Percentiles rank a stretch among this genome's conserved stretches.
Conservation (phyloP, 768 basidiomycete genomes). For the Myochromella boudieri region DNA sequence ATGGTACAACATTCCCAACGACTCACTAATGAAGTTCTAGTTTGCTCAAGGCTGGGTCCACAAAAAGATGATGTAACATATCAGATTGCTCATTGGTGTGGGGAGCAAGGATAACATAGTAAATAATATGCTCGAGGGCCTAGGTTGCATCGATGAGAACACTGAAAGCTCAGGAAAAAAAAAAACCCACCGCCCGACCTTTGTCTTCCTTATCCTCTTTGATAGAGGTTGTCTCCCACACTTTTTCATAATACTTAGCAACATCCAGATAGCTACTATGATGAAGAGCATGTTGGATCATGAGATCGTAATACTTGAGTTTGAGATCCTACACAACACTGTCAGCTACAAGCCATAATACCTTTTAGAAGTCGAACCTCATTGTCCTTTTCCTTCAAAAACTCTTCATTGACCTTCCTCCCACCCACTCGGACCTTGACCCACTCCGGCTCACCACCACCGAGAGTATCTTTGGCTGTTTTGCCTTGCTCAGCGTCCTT, state of each 20-base stretch:
- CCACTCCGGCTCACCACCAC: conserved; percentile 88
- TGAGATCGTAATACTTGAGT: conserved; percentile 92
- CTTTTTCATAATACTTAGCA: conserved; percentile 92
- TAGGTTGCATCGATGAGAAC: conserved; percentile 28
- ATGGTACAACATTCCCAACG: neutral
- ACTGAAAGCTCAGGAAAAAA: conserved; percentile 6
- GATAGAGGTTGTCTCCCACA: conserved; percentile 96
- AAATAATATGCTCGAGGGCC: conserved; percentile 94
- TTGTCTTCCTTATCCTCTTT: conserved; percentile 77
- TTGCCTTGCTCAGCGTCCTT: conserved; percentile 73
- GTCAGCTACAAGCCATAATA: conserved; percentile 2
- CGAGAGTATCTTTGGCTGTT: conserved; percentile 59
- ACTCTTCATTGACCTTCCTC: conserved; percentile 91
- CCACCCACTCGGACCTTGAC: conserved; percentile 88
- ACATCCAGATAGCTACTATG: conserved; percentile 87
- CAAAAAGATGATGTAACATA: conserved; percentile 87
- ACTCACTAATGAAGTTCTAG: conserved; percentile 83
- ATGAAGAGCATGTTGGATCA: conserved; percentile 93
- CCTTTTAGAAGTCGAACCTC: conserved; percentile 53
- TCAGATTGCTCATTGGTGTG: conserved; percentile 98
- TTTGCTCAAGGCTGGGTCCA: conserved; percentile 76
- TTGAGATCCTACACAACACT: conserved; percentile 73
- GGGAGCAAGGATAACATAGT: conserved; percentile 90
- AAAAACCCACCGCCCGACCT: conserved; percentile 56
- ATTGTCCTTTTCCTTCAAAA: conserved; percentile 85